Conservation (phyloP, 2,329 filamentous ascomycete species). For the Nemania diffusa region DNA sequence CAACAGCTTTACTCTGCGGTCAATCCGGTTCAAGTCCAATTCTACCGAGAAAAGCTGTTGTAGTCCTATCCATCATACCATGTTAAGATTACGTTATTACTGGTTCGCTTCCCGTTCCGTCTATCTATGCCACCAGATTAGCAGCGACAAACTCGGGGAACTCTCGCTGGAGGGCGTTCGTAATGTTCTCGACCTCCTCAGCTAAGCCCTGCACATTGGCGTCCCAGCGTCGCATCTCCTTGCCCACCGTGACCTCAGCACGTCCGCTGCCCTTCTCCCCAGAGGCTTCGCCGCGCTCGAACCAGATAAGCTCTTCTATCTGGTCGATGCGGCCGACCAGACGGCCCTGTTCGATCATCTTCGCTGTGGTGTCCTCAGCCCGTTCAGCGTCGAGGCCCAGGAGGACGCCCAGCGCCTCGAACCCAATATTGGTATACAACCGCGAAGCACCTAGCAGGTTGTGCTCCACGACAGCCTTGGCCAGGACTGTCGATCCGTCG, state of each 20-base stretch:
- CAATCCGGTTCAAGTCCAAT: conserved; percentile 9
- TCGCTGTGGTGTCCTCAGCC: conserved; percentile 90
- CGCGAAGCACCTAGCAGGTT: conserved; percentile 88
- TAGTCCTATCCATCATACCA: conserved; percentile 18
- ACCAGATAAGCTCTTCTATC: conserved; percentile 87
- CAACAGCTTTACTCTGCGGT: background rate
- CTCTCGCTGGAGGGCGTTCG: conserved; percentile 80
- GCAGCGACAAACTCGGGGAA: conserved; percentile 75
- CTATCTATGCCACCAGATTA: conserved; percentile 56
- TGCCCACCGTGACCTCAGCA: conserved; percentile 70
- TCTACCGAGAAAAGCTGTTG: conserved; percentile 16
- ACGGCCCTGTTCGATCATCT: conserved; percentile 95
- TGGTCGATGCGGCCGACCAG: conserved; percentile 92
- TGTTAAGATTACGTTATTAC: conserved; percentile 10
- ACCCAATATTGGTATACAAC: conserved; percentile 80
- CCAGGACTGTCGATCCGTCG: conserved; percentile 92
- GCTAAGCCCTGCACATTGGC: conserved; percentile 85
- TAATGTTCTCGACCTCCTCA: conserved; percentile 89
- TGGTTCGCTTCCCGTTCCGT: background rate
- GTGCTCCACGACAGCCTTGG: conserved; percentile 94
- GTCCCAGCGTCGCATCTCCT: conserved; percentile 87
- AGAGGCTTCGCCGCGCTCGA: conserved; percentile 78
- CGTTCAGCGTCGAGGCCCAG: conserved; percentile 81
- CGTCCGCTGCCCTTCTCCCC: conserved; percentile 75
- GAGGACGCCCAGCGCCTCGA: conserved; percentile 78